Conservation (phyloP, 768 basidiomycete species). For the Mycena metata region DNA sequence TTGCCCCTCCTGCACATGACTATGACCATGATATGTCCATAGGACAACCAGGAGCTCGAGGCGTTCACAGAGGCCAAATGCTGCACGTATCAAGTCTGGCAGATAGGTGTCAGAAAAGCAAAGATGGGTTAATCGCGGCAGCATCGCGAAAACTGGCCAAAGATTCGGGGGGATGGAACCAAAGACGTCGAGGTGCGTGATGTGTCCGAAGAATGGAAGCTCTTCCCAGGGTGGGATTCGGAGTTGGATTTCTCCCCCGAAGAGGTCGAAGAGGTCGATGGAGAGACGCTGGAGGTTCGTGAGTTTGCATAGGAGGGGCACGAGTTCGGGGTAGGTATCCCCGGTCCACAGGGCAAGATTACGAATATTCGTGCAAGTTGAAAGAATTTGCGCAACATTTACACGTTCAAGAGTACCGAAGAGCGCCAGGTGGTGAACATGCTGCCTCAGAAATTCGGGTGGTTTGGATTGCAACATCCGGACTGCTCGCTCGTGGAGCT, state of each 20-base stretch:
- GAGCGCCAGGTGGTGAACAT: conserved; percentile 29
- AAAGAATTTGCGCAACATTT: conserved; percentile 11
- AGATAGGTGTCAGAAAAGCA: conserved; percentile 11
- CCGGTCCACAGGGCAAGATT: conserved; percentile 30
- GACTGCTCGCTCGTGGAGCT: no score
- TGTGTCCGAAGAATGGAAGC: conserved; percentile 11
- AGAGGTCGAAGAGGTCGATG: conserved; percentile 20
- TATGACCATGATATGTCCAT: no score
- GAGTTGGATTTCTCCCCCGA: not conserved
- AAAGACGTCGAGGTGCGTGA: conserved; percentile 36
- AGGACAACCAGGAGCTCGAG: conserved; percentile 27
- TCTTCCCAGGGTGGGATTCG: not conserved
- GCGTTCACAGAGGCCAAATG: not conserved
- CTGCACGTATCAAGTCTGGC: not conserved
- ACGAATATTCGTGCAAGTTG: conserved; percentile 22
- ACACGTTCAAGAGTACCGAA: not conserved
- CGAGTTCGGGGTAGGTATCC: conserved; percentile 19
- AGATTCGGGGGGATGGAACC: not conserved
- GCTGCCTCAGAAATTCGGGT: conserved; percentile 11
- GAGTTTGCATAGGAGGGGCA: conserved; percentile 15
- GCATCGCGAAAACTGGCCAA: conserved; percentile 24
- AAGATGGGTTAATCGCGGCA: conserved; percentile 28
- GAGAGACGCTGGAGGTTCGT: conserved; percentile 24
- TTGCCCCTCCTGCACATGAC: no score
- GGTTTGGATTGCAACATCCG: conserved; percentile 27